phyloP scores from a whole-genome alignment of 768 basidiomycete species.

The Leccinellum luteum region DNA sequence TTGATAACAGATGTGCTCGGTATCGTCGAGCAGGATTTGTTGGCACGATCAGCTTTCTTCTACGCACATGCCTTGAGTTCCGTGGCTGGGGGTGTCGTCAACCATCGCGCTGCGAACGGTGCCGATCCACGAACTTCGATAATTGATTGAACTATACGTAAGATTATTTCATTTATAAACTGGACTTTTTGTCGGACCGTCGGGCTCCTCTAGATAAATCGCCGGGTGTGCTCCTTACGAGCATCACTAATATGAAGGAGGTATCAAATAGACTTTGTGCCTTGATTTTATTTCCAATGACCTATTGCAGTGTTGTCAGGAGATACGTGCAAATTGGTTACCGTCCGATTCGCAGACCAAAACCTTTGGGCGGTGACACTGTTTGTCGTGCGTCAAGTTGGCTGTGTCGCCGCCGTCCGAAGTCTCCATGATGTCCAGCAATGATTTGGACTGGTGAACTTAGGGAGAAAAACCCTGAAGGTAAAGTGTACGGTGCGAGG shows the following conservation, averaged over 20 bases:
- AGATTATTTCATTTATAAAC: background rate
- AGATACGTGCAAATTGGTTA: background rate
- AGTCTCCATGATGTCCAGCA: no score
- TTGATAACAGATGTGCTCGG: slow-evolving; percentile 43
- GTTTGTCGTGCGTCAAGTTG: no score
- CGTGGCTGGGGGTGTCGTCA: slow-evolving; percentile 41
- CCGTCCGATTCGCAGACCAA: background rate
- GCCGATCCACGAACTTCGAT: slow-evolving; percentile 37
- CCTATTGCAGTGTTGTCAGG: background rate
- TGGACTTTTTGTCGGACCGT: background rate
- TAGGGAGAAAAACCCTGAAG: no score
- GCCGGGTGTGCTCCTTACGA: background rate
- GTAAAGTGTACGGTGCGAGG: no score
- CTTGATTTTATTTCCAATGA: background rate
- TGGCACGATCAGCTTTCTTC: slow-evolving; percentile 38
- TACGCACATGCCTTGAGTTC: slow-evolving; percentile 44
- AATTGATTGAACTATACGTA: slow-evolving; percentile 30
- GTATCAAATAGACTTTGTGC: background rate
- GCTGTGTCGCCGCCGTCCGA: no score
- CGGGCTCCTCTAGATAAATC: background rate
- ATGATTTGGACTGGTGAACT: no score
- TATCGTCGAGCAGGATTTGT: slow-evolving; percentile 42
- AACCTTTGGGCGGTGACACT: no score
- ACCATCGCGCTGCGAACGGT: slow-evolving; percentile 39
- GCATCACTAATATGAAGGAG: background rate